Evolutionary conservation across 2,329 filamentous ascomycete species (phyloP), one percentile per base, ranked within the genome.

Genomic region (Trichoderma sp.): DNA sequence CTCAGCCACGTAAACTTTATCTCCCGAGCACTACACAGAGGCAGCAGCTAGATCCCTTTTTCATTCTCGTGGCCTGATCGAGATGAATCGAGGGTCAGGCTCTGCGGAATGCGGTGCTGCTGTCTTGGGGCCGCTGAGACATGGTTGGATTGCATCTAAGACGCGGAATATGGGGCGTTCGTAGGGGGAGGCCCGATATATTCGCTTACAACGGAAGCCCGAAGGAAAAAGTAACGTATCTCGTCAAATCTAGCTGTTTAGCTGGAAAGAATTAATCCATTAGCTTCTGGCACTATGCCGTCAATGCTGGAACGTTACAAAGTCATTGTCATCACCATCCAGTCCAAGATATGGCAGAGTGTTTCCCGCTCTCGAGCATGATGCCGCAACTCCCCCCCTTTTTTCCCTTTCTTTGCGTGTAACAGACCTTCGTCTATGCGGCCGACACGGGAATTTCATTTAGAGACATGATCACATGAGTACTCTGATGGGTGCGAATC

Each of bases 1-100:
- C 35, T 42, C 34, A 60, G 56, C 64, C 64, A 65, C 67, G 48
- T 19, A 52, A 57, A 58, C 56, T 42, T 56, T 48, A 63, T 52
- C 59, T 52, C 45, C 45, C 48, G 39, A 25, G 17, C 50, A 39
- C 52, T 17, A 25, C 19, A 34, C 12, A 22, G 34, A 12, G n/a
- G 42, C n/a, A 37, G 32, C 2, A 32, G 25, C n/a, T 39, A 19
- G 52, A 25, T 45, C 37, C 50, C n/a, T 54, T 34, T 54, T 64
- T 34, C 7, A 25, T 9, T 53, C 15, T 45, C n/a, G 22, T 65
- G 61, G 61, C 52, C 52, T 65, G 37, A 65, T 57, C n/a, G 34
- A 35, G 25, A 64, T 54, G 13, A n/a, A n/a, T 32, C 37, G 25
- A 59, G 19, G 42, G 4, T 10, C 5, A n/a, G 13, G n/a, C n/a